Conservation (phyloP, 169 alveolate genomes). For the Plasmodium blacklocki region DNA sequence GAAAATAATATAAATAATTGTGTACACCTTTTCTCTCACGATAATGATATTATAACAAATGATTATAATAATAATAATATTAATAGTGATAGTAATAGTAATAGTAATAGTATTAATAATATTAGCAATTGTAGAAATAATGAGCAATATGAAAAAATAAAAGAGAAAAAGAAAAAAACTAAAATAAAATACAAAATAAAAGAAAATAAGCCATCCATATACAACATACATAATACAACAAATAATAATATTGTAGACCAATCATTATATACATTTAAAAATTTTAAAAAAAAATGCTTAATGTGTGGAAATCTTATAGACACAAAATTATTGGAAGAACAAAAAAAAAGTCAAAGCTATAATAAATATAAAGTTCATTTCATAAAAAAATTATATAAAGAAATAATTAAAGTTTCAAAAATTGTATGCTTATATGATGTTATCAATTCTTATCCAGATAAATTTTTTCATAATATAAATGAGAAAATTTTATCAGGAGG, state of each 20-base stretch:
- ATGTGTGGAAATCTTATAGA: constrained; percentile 42
- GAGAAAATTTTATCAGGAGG: constrained; percentile 85
- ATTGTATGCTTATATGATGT: constrained; percentile 40
- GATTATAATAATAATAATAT: neutral
- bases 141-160: neutral
- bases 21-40: constrained; percentile 35
- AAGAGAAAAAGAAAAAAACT: neutral
- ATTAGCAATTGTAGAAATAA: neutral
- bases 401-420: constrained; percentile 61
- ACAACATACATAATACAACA: no score
- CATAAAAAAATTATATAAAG: constrained; percentile 58
- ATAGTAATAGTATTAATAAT: neutral
- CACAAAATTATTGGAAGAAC: constrained; percentile 14
- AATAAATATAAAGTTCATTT: constrained; percentile 63
- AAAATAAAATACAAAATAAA: neutral
- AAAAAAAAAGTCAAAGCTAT: constrained; percentile 41
- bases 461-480: constrained; percentile 63
- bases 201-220: neutral
- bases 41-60: constrained; percentile 11
- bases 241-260: neutral
- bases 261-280: neutral
- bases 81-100: neutral
- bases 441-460: constrained; percentile 44
- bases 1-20: constrained; percentile 43
- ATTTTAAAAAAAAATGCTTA: constrained; percentile 25